Percentiles rank a stretch among this genome's conserved stretches.
These are phyloP conservation scores for Cornus controversa DNA, from an alignment of 148 eudicot species.

Conservation along the genomic window DNA sequence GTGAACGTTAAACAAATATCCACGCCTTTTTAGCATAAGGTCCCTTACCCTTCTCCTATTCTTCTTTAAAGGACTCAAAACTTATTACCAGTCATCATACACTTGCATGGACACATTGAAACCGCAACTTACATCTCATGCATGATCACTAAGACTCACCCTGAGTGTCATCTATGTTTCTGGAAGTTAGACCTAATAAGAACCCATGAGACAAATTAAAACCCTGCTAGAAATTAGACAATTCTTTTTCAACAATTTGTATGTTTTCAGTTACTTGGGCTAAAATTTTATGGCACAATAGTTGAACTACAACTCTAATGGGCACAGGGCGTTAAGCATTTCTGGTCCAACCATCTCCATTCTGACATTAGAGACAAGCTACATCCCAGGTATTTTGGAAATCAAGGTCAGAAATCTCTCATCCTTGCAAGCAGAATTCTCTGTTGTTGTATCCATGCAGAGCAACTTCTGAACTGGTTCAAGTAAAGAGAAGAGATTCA, in stretches of 20 bases:
- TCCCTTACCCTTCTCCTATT: too few species aligned
- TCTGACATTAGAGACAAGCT: slow-evolving; percentile 9
- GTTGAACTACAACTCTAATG: slow-evolving; percentile 34
- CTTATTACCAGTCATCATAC: too few species aligned
- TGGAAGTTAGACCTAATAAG: slow-evolving; percentile 2
- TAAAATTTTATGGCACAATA: slow-evolving; percentile 13
- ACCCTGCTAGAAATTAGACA: slow-evolving; percentile 23
- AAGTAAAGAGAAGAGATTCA: slow-evolving; percentile 27
- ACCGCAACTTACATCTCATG: too few species aligned
- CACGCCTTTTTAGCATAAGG: too few species aligned
- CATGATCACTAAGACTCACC: too few species aligned
- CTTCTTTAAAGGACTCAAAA: too few species aligned
- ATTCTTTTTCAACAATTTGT: slow-evolving; percentile 19
- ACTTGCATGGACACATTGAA: too few species aligned
- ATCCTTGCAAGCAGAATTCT: slow-evolving; percentile 19
- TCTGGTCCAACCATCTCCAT: slow-evolving; percentile 25
- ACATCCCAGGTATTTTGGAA: slow-evolving; percentile 14
- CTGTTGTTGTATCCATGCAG: slow-evolving; percentile 9
- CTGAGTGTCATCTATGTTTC: too few species aligned
- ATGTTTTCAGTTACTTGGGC: slow-evolving; percentile 16
- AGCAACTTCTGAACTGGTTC: slow-evolving; percentile 32
- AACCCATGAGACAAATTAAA: slow-evolving; percentile 7
- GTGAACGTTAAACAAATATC: too few species aligned
- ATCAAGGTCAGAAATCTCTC: slow-evolving; percentile 35
- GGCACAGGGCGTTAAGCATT: slow-evolving; percentile 34